Evolutionary conservation across 805 yeast genomes (phyloP).

Genomic region (Starmerella floris): DNA sequence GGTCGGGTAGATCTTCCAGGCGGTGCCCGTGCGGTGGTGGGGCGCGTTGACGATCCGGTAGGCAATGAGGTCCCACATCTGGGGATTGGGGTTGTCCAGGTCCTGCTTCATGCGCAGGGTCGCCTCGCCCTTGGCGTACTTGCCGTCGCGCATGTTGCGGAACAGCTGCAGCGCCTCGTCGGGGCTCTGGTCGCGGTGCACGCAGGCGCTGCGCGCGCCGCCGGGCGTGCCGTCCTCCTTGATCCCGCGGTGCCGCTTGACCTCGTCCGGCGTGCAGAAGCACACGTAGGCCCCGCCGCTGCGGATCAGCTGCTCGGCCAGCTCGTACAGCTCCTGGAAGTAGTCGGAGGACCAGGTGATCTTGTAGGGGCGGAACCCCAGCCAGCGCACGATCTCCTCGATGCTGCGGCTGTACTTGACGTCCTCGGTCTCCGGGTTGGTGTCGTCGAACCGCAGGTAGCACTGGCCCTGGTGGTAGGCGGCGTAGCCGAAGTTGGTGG

Average conservation of each 20-base stretch:
- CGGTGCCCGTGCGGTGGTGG: constrained; percentile 92
- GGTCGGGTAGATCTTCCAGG: constrained; percentile 97
- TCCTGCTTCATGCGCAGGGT: constrained; percentile 96
- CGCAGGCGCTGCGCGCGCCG: constrained; percentile 77
- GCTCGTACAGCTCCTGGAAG: constrained; percentile 72
- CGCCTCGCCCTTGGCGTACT: constrained; percentile 80
- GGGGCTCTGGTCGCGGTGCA: constrained; percentile 53
- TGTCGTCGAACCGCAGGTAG: constrained; percentile 88
- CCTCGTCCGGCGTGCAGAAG: constrained; percentile 84
- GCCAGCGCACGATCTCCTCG: constrained; percentile 75
- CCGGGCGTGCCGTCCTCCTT: constrained; percentile 87
- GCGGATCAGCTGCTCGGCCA: constrained; percentile 71
- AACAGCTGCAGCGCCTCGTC: constrained; percentile 71
- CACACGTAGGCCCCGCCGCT: constrained; percentile 77
- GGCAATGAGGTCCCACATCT: constrained; percentile 99
- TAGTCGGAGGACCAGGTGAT: constrained; percentile 93
- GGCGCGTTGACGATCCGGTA: constrained; percentile 85
- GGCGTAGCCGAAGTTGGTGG: constrained; percentile 97
- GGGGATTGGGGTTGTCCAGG: constrained; percentile 79
- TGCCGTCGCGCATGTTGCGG: constrained; percentile 84
- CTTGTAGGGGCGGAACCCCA: constrained; percentile 89
- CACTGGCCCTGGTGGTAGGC: constrained; percentile 75
- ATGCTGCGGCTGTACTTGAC: constrained; percentile 79
- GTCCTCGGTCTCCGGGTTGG: constrained; percentile 98
- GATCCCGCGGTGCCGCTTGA: constrained; percentile 80